phyloP scores from a whole-genome alignment of 2,329 filamentous ascomycete genomes.

The Phialophora expanda region DNA sequence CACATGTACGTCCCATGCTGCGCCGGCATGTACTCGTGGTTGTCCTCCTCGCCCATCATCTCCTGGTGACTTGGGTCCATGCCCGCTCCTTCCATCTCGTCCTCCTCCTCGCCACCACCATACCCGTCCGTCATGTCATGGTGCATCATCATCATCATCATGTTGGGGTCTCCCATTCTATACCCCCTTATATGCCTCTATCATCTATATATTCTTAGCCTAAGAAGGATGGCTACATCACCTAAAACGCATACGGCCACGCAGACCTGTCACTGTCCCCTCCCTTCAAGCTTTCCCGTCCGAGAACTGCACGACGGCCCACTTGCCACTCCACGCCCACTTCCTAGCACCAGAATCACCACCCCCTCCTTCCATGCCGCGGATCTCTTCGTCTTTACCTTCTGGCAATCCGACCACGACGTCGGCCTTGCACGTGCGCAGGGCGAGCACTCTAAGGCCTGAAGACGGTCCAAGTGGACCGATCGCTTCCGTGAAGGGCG shows the following conservation, averaged over 20 bases:
- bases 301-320: constrained; percentile 89
- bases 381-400: constrained; percentile 82
- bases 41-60: too few relatives aligned
- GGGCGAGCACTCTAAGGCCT: constrained; percentile 80
- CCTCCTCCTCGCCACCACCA: too few relatives aligned
- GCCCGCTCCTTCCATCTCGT: too few relatives aligned
- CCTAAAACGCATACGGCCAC: background rate
- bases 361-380: constrained; percentile 69
- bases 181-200: background rate
- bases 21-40: too few relatives aligned
- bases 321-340: constrained; percentile 97
- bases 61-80: too few relatives aligned
- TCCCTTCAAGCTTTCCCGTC: constrained; percentile 61
- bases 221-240: background rate
- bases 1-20: too few relatives aligned
- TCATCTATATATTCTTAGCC: background rate
- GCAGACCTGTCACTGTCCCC: background rate
- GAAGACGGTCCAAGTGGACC: constrained; percentile 79
- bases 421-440: constrained; percentile 96
- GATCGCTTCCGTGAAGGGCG: constrained; percentile 81
- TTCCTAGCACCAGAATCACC: constrained; percentile 72
- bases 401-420: constrained; percentile 85
- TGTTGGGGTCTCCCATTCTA: too few relatives aligned
- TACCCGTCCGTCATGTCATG: too few relatives aligned
- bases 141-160: too few relatives aligned